phyloP scores from a whole-genome alignment of 345 rosid genomes.

The Fremontodendron californicum region DNA sequence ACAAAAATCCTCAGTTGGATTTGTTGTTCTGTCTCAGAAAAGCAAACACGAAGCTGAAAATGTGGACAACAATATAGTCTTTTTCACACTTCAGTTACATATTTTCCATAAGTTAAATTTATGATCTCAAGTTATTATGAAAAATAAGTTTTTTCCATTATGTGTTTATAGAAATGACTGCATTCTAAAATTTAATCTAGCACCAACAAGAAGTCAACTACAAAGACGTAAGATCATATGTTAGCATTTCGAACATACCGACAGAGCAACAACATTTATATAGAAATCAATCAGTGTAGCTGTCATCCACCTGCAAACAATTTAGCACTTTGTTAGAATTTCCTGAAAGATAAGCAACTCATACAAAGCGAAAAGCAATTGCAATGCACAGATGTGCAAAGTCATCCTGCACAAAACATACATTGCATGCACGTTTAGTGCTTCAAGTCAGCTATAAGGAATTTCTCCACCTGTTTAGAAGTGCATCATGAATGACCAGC shows the following conservation, averaged over 20 bases:
- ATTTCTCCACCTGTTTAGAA: neutral
- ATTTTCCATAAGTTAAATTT: neutral
- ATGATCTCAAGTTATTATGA: neutral
- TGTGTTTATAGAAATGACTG: neutral
- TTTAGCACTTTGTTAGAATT: neutral
- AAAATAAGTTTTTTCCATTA: neutral
- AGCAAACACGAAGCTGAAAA: neutral
- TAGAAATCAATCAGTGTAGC: conserved; percentile 76
- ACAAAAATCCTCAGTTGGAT: neutral
- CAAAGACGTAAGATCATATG: neutral
- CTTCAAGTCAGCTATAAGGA: neutral
- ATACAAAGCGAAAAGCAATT: neutral
- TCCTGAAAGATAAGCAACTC: neutral
- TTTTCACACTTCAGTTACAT: neutral
- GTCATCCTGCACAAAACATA: neutral
- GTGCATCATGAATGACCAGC: neutral
- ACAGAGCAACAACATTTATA: conserved; percentile 50
- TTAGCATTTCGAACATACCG: conserved; percentile 46
- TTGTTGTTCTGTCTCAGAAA: neutral
- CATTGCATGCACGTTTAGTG: neutral
- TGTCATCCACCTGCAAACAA: conserved; percentile 65
- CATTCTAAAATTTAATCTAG: conserved; percentile 2
- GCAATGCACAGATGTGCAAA: neutral
- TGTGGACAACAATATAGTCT: neutral
- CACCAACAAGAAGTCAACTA: neutral